Percentiles rank a stretch among this genome's conserved stretches.
These are phyloP conservation scores for Daldinia caldariorum DNA, from an alignment of 495 filamentous ascomycete species.

Conservation along the genomic window DNA sequence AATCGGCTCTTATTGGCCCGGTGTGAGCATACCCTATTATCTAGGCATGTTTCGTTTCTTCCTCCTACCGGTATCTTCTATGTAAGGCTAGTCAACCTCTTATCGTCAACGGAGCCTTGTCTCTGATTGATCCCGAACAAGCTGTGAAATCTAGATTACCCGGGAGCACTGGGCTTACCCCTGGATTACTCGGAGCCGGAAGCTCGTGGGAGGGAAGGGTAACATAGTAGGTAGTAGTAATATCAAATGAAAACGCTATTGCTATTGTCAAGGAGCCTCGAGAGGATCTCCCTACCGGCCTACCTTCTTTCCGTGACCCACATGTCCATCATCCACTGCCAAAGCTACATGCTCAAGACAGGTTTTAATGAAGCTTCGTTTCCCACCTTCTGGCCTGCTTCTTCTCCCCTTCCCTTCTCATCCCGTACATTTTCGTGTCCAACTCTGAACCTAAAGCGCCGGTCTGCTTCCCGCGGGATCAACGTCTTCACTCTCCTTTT, in stretches of 20 bases:
- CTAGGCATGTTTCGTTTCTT: conserved; percentile 42
- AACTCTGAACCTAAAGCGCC: conserved; percentile 60
- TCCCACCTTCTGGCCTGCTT: conserved; percentile 47
- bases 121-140: conserved; percentile 16
- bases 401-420: conserved; percentile 46
- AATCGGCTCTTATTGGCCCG: conserved; percentile 28
- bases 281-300: conserved; percentile 46
- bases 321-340: conserved; percentile 41
- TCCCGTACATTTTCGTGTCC: conserved; percentile 51
- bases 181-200: conserved; percentile 41
- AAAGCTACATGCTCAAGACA: conserved; percentile 26
- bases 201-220: conserved; percentile 30
- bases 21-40: conserved; percentile 14
- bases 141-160: conserved; percentile 43
- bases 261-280: conserved; percentile 40
- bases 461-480: conserved; percentile 63
- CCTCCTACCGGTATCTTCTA: conserved; percentile 20
- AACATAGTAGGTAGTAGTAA: conserved; percentile 11
- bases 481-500: conserved; percentile 56
- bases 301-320: conserved; percentile 47
- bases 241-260: conserved; percentile 18
- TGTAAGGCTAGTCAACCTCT: conserved; percentile 24
- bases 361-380: conserved; percentile 50
- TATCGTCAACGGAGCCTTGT: conserved; percentile 13
- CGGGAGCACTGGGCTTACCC: conserved; percentile 25